Evolutionary conservation across 192 early-diverging fungal species (phyloP), one percentile per base, ranked within the genome.

Genomic region (Spizellomyces punctatus): DNA sequence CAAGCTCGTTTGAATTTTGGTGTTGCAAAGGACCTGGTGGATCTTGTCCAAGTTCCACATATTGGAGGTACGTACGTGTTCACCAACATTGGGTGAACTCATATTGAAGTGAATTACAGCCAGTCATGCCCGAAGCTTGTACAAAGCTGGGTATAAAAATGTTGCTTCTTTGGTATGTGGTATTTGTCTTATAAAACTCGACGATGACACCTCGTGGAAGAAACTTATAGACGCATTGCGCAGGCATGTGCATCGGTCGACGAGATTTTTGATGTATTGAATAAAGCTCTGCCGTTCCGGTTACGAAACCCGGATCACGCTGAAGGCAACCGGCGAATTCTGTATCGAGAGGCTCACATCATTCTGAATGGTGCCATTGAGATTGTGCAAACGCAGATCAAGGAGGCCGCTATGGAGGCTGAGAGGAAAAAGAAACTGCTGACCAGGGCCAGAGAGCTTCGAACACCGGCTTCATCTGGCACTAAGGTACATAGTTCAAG

Each of bases 1-100:
- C 64, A 83, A 42, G 65, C 77, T 46, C 64, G 79, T 22, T 46
- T 80, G 49, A 76, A 56, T 16, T 80, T 80, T 76, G 79, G 79
- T 8, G 76, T 80, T 2, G 46, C 52, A 6, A 58, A 12, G 16
- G 79, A 78, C n/a, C 58, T 78, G 44, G 19, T 78, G 60, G 78
- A 79, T 9, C 55, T 78, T 5, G 60, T 80, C 5, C 49, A 75
- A 66, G 58, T 78, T 19, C 77, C 78, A 10, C 42, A 67, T 17
- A 75, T 78, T 41, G 61, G 61, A 81, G 55, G 27, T 36, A 36
- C 10, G 74, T 77, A 69, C 8, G 8, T 27, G 36, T 8, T 71
- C 2, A 19, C 14, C 49, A 72, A 27, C 19, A n/a, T 19, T 69
- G n/a, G 14, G 16, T 21, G 12, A 74, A 58, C 49, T 14, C 21